Evolutionary conservation across 2,329 filamentous ascomycete genomes (phyloP), one percentile per base, ranked within the genome.

Genomic region (Calonectria fujianensis): DNA sequence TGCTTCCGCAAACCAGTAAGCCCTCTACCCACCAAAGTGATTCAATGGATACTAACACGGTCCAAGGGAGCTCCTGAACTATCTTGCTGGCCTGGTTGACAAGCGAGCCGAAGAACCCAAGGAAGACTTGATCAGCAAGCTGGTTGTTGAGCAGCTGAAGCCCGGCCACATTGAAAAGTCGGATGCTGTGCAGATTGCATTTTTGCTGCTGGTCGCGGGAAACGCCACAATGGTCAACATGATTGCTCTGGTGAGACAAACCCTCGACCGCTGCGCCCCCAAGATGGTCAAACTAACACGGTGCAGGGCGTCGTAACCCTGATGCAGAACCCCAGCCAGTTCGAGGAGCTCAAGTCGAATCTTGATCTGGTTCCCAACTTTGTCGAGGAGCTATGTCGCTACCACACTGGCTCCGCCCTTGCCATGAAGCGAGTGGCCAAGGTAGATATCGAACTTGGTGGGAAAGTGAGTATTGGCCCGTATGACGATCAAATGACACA

Each of bases 181-280:
- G 0, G 87, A 88, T 50, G 84, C 85, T 1, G 82, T 89, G 1
- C 87, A 88, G 71, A 88, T 89, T 61, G 87, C 88, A 0, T 89
- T 90, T 45, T 80, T 90, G 10, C 82, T 89, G 7, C 84, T 90
- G 1, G 88, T 89, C 1, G 88, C 88, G 0, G 88, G 88, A 2
- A 90, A 90, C 48, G 89, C 88, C 0, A 89, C 89, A 0, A 88
- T 89, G 86, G 85, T 89, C 6, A 89, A 86, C 77, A 89, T 88
- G 85, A 89, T 89, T 71, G 83, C 85, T 1, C 82, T 89, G 39
- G 86, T 86, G 72, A n/a, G 81, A 69, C 2, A 8, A 70, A 3
- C 39, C 24, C 9, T 32, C 3, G 1, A 2, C 20, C 11, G 32
- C 11, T 20, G 35, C 24, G 9, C 14, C 24, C 3, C 24, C 3